Base-by-base conservation (phyloP, 352 stramenopile species). In the Phytophthora fragariae region DNA sequence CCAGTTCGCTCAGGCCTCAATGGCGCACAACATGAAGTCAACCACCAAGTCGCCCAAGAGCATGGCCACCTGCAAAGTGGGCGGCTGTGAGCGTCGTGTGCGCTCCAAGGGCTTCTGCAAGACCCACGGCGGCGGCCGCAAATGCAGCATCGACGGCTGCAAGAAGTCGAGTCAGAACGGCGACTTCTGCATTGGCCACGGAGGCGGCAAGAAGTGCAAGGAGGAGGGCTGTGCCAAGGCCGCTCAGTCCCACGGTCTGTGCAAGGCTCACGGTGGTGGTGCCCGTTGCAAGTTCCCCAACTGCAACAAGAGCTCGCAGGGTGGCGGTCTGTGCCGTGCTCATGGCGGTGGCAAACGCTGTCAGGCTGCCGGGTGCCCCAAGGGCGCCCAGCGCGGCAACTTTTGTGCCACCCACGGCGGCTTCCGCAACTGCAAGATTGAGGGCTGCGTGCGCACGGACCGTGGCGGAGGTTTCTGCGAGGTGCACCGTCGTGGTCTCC, bases 121-220 rank as follows among this genome's bases (percentile, higher is more conserved):
- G 79, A 93, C 88, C 8, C 90, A 94, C 79, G 85, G 89, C 14
- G 89, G 90, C 17, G 88, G 88, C 17, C 87, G 88, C 58, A 94
- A 94, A 71, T 94, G 89, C 75, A 92, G 81, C 63, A 95, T 94
- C 50, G 85, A 92, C 24, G 90, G 90, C 27, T 97, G 89, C 78
- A 92, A 92, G 64, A 96, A 96, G 77, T 92, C 84, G 68, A 92
- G 84, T 62, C 89, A 96, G 75, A 94, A 94, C 75, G 88, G 89
- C 33, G 87, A 94, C 71, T 95, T 94, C 46, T 97, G 90, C 76
- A 97, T 95, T 31, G 89, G 86, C 59, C 90, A 97, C 75, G 90
- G 90, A 52, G 90, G 90, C 31, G 90, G 90, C 65, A 94, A 94
- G 74, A 95, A 95, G 72, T 96, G 90, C 77, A 95, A 94, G 72